These are phyloP conservation scores for Globisporangium spinosum DNA, from an alignment of 352 stramenopile species.

Conservation along the genomic window DNA sequence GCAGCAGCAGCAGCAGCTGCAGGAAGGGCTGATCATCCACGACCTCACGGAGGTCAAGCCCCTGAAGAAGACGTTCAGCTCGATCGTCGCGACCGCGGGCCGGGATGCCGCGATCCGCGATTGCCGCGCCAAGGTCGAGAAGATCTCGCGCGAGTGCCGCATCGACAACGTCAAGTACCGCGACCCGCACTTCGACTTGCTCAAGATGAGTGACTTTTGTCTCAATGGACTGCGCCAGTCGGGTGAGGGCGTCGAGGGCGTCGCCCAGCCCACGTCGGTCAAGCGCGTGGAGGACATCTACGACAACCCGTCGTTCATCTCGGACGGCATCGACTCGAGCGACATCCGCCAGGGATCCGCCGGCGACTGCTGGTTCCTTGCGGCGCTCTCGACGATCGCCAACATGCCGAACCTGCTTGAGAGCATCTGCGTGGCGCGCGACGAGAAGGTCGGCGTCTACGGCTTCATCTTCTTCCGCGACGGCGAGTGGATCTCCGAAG, in stretches of 20 bases:
- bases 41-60: constrained; percentile 9
- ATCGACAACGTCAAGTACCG: constrained; percentile 38
- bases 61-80: constrained; percentile 4
- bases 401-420: constrained; percentile 63
- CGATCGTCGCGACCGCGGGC: constrained; percentile 1
- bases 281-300: constrained; percentile 31
- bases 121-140: constrained; percentile 28
- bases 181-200: constrained; percentile 35
- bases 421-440: constrained; percentile 43
- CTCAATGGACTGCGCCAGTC: constrained; percentile 22
- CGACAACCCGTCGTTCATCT: constrained; percentile 44
- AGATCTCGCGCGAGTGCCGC: constrained; percentile 35
- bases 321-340: constrained; percentile 40
- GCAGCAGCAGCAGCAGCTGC: neutral
- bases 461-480: constrained; percentile 50
- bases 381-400: constrained; percentile 58
- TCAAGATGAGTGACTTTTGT: constrained; percentile 15
- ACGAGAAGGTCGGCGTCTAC: constrained; percentile 41
- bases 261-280: constrained; percentile 14
- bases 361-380: constrained; percentile 82
- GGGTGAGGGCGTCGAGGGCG: constrained; percentile 15
- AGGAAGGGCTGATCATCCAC: constrained; percentile 5
- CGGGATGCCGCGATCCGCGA: constrained; percentile 7
- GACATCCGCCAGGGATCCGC: constrained; percentile 67
- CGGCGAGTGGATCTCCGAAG: constrained; percentile 38